Evolutionary conservation across 2,329 filamentous ascomycete species (phyloP), one percentile per base, ranked within the genome.

Genomic region (Aspergillus sp.): DNA sequence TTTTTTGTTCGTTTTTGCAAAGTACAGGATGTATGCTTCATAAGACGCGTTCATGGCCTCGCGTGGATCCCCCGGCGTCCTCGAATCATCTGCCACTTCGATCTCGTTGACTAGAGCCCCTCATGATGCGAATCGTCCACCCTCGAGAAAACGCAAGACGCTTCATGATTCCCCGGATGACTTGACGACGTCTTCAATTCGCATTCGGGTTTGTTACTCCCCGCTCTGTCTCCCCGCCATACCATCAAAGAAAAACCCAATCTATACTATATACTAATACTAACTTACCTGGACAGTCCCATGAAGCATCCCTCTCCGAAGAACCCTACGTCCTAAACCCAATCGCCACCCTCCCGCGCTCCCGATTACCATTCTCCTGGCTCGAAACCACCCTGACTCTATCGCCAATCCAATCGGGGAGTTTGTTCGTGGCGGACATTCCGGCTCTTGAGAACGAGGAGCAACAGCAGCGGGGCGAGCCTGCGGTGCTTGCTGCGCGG

Each of bases 341-440:
- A 5, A 61, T 71, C 37, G 52, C 59, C 5, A 45, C 61, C 5
- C 46, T 71, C 6, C 60, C 66, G 13, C 66, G 68, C 35, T 62
- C 61, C 5, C 53, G 52, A 26, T 38, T 71, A 7, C 66, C 67
- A 3, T 50, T 71, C 5, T 61, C 62, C 42, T 71, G 67, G 67
- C 56, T 71, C 10, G 66, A 71, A 40, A 46, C 51, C 4, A 47
- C 54, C 0, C 58, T 58, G n/a, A 46, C 50, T 4, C 46, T 54
- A 7, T 53, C 58, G 1, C 56, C 58, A 6, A 51, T 65, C 2
- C 61, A 63, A 8, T 50, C 61, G 2, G 62, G 65, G 5, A 64
- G 61, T 36, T 48, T 71, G 7, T 71, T 71, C 45, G 46, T 57
- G 5, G 62, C 66, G 2, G 58, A 69, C 40, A 67, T 70, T 27